Evolutionary conservation across 176 grass and related monocot genomes (phyloP).

Genomic region (Calamus simplicifolius): DNA sequence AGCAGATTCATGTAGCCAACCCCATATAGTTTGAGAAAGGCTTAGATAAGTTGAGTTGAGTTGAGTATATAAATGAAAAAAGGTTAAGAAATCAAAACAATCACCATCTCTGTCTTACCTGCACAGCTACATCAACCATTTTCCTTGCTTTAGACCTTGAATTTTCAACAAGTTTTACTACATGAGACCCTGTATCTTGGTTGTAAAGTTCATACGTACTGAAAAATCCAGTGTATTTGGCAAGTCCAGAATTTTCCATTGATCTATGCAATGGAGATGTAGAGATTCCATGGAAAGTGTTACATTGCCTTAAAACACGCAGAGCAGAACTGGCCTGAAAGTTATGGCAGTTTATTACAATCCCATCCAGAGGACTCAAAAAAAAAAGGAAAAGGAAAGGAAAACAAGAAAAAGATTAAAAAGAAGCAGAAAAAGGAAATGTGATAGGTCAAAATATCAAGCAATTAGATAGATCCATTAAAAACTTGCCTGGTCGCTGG

Average conservation of each 20-base stretch:
- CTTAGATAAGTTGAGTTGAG: too few species aligned
- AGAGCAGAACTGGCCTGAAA: conserved; percentile 21
- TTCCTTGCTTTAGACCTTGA: conserved; percentile 34
- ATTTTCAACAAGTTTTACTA: conserved; percentile 32
- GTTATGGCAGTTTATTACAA: conserved; percentile 15
- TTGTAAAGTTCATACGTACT: conserved; percentile 5
- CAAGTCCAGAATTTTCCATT: background rate
- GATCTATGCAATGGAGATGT: conserved; percentile 4
- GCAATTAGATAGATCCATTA: too few species aligned
- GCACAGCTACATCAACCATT: conserved; percentile 30
- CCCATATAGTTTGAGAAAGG: too few species aligned
- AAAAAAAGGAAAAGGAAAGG: background rate
- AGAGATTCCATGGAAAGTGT: conserved; percentile 1
- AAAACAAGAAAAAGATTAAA: conserved; percentile 2
- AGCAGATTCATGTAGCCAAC: too few species aligned
- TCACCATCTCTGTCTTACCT: conserved; percentile 27
- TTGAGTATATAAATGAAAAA: too few species aligned
- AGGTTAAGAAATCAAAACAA: too few species aligned
- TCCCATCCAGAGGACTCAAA: background rate
- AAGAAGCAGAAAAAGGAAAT: background rate
- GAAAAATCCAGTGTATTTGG: conserved; percentile 4
- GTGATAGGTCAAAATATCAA: too few species aligned
- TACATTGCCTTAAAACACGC: conserved; percentile 14
- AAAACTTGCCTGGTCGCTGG: conserved; percentile 68
- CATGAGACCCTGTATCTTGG: conserved; percentile 21